phyloP scores from a whole-genome alignment of 148 eudicot genomes.

The Rhododendron mucronatum region DNA sequence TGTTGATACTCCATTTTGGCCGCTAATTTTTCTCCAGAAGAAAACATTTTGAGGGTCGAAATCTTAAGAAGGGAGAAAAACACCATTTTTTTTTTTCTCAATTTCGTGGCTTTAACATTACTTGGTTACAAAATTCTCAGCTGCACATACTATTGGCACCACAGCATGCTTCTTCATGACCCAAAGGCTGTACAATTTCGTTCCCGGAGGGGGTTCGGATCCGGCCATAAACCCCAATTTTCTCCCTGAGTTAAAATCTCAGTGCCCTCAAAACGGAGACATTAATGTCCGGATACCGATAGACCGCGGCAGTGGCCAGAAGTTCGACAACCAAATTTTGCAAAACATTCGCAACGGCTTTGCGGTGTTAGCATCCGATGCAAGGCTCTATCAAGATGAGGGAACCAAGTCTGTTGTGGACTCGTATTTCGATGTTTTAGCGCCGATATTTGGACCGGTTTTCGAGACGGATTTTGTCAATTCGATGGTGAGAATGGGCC shows the following conservation, averaged over 20 bases:
- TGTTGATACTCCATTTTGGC: not conserved
- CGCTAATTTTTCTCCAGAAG: too few species aligned
- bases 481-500: conserved; percentile 57
- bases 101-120: not conserved
- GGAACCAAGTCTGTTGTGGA: conserved; percentile 37
- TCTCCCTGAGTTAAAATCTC: conserved; percentile 31
- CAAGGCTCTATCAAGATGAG: conserved; percentile 42
- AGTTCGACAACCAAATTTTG: conserved; percentile 43
- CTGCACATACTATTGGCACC: conserved; percentile 58
- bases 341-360: conserved; percentile 39
- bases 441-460: conserved; percentile 27
- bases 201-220: conserved; percentile 38
- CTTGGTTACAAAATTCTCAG: conserved; percentile 16
- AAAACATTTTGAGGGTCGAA: too few species aligned
- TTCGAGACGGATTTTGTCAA: conserved; percentile 47
- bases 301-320: conserved; percentile 30
- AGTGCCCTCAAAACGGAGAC: conserved; percentile 47
- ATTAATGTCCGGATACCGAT: conserved; percentile 35
- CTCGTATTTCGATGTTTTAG: conserved; percentile 28
- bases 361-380: conserved; percentile 56
- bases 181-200: conserved; percentile 45
- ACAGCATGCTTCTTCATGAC: conserved; percentile 64
- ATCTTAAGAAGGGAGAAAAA: not conserved
- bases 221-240: conserved; percentile 41
- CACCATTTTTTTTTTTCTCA: not conserved